Evolutionary conservation across 176 grass and related monocot species (phyloP), one percentile per base, ranked within the genome.

Genomic region (Miscanthus lutarioriparius): DNA sequence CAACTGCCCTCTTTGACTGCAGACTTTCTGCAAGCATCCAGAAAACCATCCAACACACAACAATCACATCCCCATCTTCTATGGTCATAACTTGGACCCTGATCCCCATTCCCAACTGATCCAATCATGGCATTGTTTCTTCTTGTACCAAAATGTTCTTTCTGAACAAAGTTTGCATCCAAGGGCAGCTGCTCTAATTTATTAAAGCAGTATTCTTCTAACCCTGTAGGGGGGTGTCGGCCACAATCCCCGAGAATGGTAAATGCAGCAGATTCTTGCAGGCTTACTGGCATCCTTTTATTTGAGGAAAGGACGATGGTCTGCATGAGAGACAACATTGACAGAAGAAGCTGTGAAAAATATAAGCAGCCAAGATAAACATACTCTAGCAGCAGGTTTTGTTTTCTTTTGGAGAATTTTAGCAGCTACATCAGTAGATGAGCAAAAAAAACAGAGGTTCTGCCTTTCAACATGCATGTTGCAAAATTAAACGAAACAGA

Each of bases 211-310:
- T 66, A 27, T 77, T 62, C 49, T 87, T 87, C 69, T 39, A 71
- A 77, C 67, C 75, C 77, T 80, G 49, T 56, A 68, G 56, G 47
- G 74, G 77, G 23, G 83, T 90, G 73, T 26, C 66, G 14, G 48
- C 49, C 28, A 81, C 85, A 94, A 73, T 86, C 86, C 63, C 96
- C 96, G 43, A 98, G 83, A 70, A 93, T 69, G 51, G 81, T 89
- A 80, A 92, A 92, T 67, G 74, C 8, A 62, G 93, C 79, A 72
- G 66, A 87, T 49, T 89, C 87, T 61, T 91, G 89, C 19, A 98
- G 78, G 68, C 59, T 48, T 44, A 71, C 25, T 15, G 96, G 93
- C 87, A 98, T 90, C 67, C 69, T 88, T 87, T 77, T 77, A 88
- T 95, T 85, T 68, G 85, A 91, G 22, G 88, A 92, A 72, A 77